A percentile compares a stretch with the other conserved stretches of the same genome.
Conservation (phyloP, 495 filamentous ascomycete species). For the Parachaetomium inaequale region DNA sequence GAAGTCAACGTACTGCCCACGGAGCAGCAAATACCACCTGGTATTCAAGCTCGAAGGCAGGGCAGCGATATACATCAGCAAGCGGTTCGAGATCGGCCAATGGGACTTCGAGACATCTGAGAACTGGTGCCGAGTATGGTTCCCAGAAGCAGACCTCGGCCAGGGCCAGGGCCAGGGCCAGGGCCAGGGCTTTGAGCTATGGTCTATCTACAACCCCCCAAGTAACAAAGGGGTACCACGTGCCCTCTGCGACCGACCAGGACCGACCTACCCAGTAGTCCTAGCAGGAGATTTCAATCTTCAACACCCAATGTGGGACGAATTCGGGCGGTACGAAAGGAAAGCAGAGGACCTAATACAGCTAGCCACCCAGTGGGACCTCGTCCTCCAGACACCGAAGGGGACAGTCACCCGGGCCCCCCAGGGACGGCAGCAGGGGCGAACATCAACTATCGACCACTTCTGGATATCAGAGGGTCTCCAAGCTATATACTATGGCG, state of each 20-base stretch:
- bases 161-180: no score
- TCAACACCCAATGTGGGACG: slow-evolving; percentile 1
- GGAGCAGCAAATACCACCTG: slow-evolving; percentile 3
- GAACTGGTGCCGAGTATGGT: slow-evolving; percentile 5
- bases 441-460: slow-evolving; percentile 1
- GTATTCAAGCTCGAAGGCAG: neutral
- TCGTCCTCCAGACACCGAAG: neutral
- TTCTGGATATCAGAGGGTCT: neutral
- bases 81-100: neutral
- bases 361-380: neutral
- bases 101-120: neutral
- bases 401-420: neutral
- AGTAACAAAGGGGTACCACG: neutral
- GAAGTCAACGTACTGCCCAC: slow-evolving; percentile 4
- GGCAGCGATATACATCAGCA: slow-evolving; percentile 9
- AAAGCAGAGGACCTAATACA: neutral
- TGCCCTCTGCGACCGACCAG: neutral
- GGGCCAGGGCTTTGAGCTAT: neutral
- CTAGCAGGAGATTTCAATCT: slow-evolving; percentile 9
- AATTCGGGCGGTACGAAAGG: neutral
- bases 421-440: neutral
- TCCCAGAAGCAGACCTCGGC: neutral
- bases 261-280: neutral
- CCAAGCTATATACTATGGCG: neutral
- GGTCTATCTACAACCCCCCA: slow-evolving; percentile 13